Percentiles rank a stretch among this genome's conserved stretches.
These are phyloP conservation scores for Pleurotus platypus DNA, from an alignment of 768 basidiomycete species.

Conservation along the genomic window DNA sequence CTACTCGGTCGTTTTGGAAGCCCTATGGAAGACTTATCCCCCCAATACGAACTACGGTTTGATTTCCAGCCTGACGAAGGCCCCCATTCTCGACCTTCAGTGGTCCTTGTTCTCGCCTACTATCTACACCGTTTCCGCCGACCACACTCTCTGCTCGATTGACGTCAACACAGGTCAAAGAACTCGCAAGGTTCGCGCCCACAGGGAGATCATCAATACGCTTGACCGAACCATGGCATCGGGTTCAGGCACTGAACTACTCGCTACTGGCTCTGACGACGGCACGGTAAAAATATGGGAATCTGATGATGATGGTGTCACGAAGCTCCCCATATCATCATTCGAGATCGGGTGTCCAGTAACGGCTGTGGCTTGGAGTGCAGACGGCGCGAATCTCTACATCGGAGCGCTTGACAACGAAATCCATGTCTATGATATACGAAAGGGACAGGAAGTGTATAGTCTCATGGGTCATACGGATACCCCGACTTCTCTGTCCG, in stretches of 20 bases:
- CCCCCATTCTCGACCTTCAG: constrained; percentile 88
- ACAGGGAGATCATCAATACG: constrained; percentile 87
- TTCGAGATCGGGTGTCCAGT: constrained; percentile 88
- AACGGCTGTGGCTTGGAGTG: constrained; percentile 89
- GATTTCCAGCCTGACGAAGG: constrained; percentile 79
- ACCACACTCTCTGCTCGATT: constrained; percentile 74
- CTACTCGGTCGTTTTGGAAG: constrained; percentile 29
- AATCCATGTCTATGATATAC: constrained; percentile 92
- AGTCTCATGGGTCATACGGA: constrained; percentile 83
- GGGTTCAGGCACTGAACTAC: constrained; percentile 79
- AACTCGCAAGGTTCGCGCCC: constrained; percentile 77
- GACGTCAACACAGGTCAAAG: constrained; percentile 85
- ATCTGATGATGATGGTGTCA: constrained; percentile 63
- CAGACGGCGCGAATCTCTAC: constrained; percentile 85
- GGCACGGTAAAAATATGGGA: constrained; percentile 92
- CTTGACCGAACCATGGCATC: constrained; percentile 84
- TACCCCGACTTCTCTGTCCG: constrained; percentile 88
- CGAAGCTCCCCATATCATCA: constrained; percentile 71
- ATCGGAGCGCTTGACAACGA: constrained; percentile 95
- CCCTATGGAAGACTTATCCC: constrained; percentile 87
- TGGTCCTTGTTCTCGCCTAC: constrained; percentile 76
- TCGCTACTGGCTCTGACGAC: constrained; percentile 90
- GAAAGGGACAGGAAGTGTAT: constrained; percentile 80
- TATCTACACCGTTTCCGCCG: constrained; percentile 86
- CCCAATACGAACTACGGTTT: constrained; percentile 93